phyloP scores from a whole-genome alignment of 2,329 filamentous ascomycete genomes.

The Fusarium sacchari region DNA sequence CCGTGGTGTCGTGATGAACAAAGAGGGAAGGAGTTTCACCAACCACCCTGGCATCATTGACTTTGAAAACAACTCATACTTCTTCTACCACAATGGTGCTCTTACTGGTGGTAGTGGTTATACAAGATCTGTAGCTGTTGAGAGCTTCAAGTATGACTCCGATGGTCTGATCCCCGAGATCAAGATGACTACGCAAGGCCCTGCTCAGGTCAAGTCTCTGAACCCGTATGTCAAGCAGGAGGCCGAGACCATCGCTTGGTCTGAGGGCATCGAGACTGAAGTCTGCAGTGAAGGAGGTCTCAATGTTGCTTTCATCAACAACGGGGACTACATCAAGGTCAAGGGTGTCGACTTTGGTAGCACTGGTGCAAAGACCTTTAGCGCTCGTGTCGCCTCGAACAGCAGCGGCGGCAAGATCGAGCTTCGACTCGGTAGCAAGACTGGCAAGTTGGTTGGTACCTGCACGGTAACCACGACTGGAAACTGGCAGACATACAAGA shows the following conservation, averaged over 20 bases:
- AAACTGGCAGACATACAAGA: conserved; percentile 2
- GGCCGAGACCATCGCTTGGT: conserved; percentile 10
- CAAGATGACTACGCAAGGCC: not conserved
- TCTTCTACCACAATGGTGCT: conserved; percentile 14
- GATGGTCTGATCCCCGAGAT: not conserved
- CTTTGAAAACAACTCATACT: conserved; percentile 4
- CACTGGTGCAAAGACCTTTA: not conserved
- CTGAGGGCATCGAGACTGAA: conserved; percentile 5
- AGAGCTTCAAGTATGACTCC: conserved; percentile 5
- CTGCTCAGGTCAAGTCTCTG: not conserved
- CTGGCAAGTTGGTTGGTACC: not conserved
- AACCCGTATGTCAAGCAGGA: conserved; percentile 2
- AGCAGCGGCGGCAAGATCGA: not conserved
- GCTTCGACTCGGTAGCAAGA: not conserved
- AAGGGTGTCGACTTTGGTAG: conserved; percentile 1
- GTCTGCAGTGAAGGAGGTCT: conserved; percentile 7
- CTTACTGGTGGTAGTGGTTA: not conserved
- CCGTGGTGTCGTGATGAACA: not conserved
- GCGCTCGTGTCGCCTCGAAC: not conserved
- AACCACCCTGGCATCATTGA: conserved; percentile 8
- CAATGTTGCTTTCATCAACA: not conserved
- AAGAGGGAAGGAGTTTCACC: conserved; percentile 2
- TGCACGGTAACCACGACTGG: conserved; percentile 7
- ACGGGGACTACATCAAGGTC: conserved; percentile 14
- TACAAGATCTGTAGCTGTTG: not conserved